A percentile compares a stretch with the other conserved stretches of the same genome.
These are phyloP conservation scores for Colletotrichum abscissum DNA, from an alignment of 2,329 filamentous ascomycete genomes.

Conservation along the genomic window DNA sequence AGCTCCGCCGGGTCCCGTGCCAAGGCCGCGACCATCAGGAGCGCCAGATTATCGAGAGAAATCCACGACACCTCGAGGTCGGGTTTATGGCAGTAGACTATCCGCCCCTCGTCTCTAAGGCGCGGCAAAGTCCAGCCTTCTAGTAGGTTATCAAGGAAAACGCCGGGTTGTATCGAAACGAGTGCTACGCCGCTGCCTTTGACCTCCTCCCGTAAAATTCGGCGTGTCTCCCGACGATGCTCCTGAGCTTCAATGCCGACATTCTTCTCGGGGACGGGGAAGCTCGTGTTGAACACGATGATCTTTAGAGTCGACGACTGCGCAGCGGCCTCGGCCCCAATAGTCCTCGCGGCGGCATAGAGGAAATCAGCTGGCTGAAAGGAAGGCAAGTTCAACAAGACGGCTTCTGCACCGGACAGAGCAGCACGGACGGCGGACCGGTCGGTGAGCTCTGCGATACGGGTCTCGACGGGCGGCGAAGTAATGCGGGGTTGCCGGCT, in stretches of 20 bases:
- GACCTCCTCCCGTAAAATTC: slow-evolving; percentile 40
- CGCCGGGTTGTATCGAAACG: slow-evolving; percentile 50
- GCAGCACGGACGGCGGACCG: not conserved
- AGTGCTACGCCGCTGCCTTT: slow-evolving; percentile 40
- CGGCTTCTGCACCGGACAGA: not conserved
- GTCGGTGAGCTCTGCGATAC: not conserved
- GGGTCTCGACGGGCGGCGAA: not conserved
- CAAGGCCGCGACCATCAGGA: not conserved
- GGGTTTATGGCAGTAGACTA: not conserved
- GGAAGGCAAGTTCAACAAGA: not conserved
- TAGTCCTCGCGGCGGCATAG: slow-evolving; percentile 66
- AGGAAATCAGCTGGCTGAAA: not conserved
- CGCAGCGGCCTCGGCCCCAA: slow-evolving; percentile 62
- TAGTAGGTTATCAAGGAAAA: slow-evolving; percentile 51
- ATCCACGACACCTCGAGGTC: not conserved
- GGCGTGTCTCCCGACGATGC: slow-evolving; percentile 46
- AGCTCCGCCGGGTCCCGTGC: not conserved
- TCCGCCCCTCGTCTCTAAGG: not conserved
- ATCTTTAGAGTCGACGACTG: slow-evolving; percentile 61
- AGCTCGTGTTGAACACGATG: slow-evolving; percentile 42
- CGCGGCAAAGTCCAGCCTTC: slow-evolving; percentile 50
- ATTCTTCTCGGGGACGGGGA: slow-evolving; percentile 40
- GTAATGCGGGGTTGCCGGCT: not conserved
- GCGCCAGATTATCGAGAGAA: not conserved
- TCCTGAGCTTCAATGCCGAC: slow-evolving; percentile 40